phyloP scores from a whole-genome alignment of 2,329 filamentous ascomycete genomes.

The Ascochyta pisi region DNA sequence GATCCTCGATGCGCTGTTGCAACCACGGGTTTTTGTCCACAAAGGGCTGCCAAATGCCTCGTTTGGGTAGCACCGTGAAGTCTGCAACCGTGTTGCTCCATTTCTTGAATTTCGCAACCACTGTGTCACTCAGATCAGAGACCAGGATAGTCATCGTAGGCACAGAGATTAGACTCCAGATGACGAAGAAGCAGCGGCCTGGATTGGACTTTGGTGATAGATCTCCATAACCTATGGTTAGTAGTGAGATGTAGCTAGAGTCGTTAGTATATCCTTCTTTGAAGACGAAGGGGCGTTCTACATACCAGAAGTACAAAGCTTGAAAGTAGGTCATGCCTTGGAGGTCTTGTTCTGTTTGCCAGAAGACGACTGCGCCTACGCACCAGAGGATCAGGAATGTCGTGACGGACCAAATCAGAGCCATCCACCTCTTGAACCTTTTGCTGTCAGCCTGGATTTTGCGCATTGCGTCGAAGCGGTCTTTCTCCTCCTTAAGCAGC shows the following conservation, averaged over 20 bases:
- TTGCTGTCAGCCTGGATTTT: slow-evolving; percentile 73
- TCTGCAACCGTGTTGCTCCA: slow-evolving; percentile 67
- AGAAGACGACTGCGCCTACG: slow-evolving; percentile 79
- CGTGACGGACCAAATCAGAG: slow-evolving; percentile 70
- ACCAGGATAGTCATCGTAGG: slow-evolving; percentile 84
- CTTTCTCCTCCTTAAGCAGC: slow-evolving; percentile 64
- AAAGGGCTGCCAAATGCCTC: slow-evolving; percentile 62
- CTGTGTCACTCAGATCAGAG: slow-evolving; percentile 72
- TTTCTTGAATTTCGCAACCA: slow-evolving; percentile 72
- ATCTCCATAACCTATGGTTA: slow-evolving; percentile 90
- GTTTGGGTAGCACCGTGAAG: slow-evolving; percentile 69
- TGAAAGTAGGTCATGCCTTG: slow-evolving; percentile 76
- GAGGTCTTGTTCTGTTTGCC: slow-evolving; percentile 61
- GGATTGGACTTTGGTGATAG: slow-evolving; percentile 76
- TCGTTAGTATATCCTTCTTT: neutral
- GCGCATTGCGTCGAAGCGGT: slow-evolving; percentile 82
- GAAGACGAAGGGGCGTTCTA: neutral
- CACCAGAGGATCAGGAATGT: slow-evolving; percentile 81
- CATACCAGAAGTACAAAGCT: slow-evolving; percentile 83
- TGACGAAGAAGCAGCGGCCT: slow-evolving; percentile 87
- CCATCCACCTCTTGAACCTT: slow-evolving; percentile 74
- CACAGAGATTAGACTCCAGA: slow-evolving; percentile 86
- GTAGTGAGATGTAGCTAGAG: slow-evolving; percentile 64
- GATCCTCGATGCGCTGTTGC: slow-evolving; percentile 46
- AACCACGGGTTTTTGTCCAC: slow-evolving; percentile 57